A percentile compares a stretch with the other conserved stretches of the same genome.
phyloP scores from a whole-genome alignment of 225 moss, liverwort and hornwort genomes.

The Anthoceros angustus region DNA sequence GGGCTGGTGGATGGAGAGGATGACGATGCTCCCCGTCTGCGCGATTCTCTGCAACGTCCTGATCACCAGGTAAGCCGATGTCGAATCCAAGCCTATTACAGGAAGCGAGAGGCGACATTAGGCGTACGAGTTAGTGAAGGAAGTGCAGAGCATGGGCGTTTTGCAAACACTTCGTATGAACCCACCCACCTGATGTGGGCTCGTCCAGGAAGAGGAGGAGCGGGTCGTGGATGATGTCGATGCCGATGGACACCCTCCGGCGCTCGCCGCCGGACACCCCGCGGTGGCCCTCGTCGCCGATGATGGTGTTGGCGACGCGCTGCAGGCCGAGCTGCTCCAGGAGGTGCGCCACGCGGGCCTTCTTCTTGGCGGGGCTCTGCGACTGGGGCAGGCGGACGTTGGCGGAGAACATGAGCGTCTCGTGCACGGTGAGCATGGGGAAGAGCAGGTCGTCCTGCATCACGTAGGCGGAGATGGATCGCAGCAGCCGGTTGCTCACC shows the following conservation, averaged over 20 bases:
- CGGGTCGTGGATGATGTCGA: conserved; percentile 78
- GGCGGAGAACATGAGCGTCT: conserved; percentile 81
- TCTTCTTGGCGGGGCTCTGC: conserved; percentile 36
- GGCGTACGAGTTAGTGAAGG: too few species aligned
- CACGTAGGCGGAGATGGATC: conserved; percentile 78
- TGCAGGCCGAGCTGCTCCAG: conserved; percentile 59
- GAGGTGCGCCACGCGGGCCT: conserved; percentile 43
- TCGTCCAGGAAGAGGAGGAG: conserved; percentile 80
- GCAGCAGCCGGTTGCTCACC: conserved; percentile 49
- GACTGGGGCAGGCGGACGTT: conserved; percentile 49
- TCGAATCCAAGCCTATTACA: conserved; percentile 47
- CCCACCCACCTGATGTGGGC: conserved; percentile 29
- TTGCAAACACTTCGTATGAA: too few species aligned
- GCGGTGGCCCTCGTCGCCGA: conserved; percentile 71
- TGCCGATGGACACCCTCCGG: conserved; percentile 72
- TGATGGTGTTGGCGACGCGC: conserved; percentile 57
- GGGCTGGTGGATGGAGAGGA: conserved; percentile 80
- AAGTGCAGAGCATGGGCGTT: too few species aligned
- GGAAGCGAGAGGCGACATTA: too few species aligned
- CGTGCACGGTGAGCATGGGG: conserved; percentile 92
- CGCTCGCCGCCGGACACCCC: conserved; percentile 80
- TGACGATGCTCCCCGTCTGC: conserved; percentile 49
- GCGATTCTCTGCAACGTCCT: conserved; percentile 68
- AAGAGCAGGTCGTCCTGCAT: conserved; percentile 93
- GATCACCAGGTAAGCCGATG: conserved; percentile 61